Evolutionary conservation across 345 rosid genomes (phyloP).

Genomic region (Dimocarpus longan): DNA sequence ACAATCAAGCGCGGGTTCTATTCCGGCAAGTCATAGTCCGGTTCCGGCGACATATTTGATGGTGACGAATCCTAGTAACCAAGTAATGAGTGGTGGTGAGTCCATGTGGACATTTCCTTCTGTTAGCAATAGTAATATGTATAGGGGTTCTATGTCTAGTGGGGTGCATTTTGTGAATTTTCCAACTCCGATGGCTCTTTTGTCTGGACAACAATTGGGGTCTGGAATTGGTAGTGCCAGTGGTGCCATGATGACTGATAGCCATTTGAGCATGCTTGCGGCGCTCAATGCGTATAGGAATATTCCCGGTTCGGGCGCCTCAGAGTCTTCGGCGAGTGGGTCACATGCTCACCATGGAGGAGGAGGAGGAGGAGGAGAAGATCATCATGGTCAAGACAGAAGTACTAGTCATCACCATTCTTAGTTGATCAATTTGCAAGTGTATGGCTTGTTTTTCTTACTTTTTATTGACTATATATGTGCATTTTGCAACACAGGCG

Average conservation of each 20-base stretch:
- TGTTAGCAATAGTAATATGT: conserved; percentile 29
- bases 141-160: conserved; percentile 42
- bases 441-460: conserved; percentile 30
- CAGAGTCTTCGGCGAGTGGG: conserved; percentile 31
- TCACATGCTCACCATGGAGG: conserved; percentile 49
- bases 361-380: conserved; percentile 33
- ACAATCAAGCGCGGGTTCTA: conserved; percentile 59
- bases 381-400: conserved; percentile 31
- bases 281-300: conserved; percentile 67
- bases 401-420: conserved; percentile 37
- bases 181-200: conserved; percentile 66
- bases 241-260: conserved; percentile 41
- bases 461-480: conserved; percentile 15
- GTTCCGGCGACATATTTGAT: conserved; percentile 67
- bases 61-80: conserved; percentile 50
- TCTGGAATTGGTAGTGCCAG: conserved; percentile 37
- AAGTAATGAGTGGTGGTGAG: conserved; percentile 43
- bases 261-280: conserved; percentile 65
- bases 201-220: conserved; percentile 62
- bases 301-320: conserved; percentile 28
- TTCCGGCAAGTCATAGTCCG: conserved; percentile 49
- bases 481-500: conserved; percentile 23
- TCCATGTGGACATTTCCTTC: conserved; percentile 52
- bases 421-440: conserved; percentile 25
- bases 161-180: conserved; percentile 84